Evolutionary conservation across 1,284 basidiomycete genomes (phyloP), one percentile per base, ranked within the genome.

Genomic region (Apiotrichum domesticum): DNA sequence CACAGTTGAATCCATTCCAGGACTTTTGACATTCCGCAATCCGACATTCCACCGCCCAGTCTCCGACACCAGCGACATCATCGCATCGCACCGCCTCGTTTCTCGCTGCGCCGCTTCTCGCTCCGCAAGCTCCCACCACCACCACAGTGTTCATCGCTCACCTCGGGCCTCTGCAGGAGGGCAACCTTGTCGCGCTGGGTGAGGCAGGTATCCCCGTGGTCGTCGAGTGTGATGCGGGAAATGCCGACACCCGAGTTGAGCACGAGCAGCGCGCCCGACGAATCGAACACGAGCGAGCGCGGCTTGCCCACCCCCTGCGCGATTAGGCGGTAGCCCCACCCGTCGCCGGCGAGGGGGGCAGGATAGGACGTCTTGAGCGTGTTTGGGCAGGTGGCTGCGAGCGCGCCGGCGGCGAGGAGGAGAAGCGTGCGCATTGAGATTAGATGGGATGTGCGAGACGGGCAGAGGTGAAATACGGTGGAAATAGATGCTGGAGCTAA

Each of bases 201-300:
- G n/a, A 56, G 14, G 32, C 57, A 59, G 14, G 32, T 53, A 4
- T 47, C 54, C 4, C 57, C 57, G n/a, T 46, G 33, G 33, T 59
- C 57, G 21, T 59, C 42, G 10, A 59, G 35, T 9, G 33, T 43
- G 6, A 59, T 35, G 14, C 57, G 54, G 9, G 15, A 4, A 13
- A 59, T 45, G 9, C 57, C 46, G 10, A 15, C 29, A 4, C 47
- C 47, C 13, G 37, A 14, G 11, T 55, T 39, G 35, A 59, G 43
- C 14, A 59, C 57, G 33, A 59, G 51, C 4, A 59, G 54, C 4
- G 46, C 57, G 10, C 57, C 57, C 1, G 2, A 4, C 11, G 7
- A 6, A 40, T 59, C 57, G 47, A 59, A 59, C 29, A 37, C 15
- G 51, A 59, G n/a, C 4, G 46, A 41, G 33, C 57, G 57, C 11